phyloP scores from a whole-genome alignment of 202 grass and related monocot genomes.

The Setaria italica region DNA sequence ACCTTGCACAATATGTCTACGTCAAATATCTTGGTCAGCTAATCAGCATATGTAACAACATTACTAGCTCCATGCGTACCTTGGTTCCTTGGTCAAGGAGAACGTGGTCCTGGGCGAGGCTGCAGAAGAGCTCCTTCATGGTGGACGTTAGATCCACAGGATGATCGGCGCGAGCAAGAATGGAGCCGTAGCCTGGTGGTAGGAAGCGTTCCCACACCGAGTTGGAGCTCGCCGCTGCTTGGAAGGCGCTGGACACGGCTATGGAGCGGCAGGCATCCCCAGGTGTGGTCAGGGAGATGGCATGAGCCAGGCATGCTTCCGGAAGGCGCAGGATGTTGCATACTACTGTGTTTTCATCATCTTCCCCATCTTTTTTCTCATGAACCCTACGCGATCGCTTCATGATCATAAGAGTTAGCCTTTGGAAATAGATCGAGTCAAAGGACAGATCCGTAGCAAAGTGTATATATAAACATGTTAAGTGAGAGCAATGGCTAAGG shows the following conservation, averaged over 20 bases:
- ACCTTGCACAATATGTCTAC: no score
- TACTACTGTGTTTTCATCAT: no score
- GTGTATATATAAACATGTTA: no score
- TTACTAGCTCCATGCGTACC: conserved; percentile 5
- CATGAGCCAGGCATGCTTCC: conserved; percentile 45
- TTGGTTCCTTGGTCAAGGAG: conserved; percentile 45
- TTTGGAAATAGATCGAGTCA: not conserved
- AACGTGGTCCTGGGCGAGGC: conserved; percentile 41
- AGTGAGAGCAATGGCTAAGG: no score
- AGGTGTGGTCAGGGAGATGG: conserved; percentile 45
- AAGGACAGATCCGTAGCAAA: no score
- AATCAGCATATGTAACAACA: no score
- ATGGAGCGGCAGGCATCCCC: conserved; percentile 42
- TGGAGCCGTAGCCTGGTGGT: conserved; percentile 2
- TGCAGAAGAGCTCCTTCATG: conserved; percentile 51
- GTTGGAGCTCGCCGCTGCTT: conserved; percentile 38
- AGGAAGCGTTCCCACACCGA: conserved; percentile 51
- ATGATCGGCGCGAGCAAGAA: conserved; percentile 29
- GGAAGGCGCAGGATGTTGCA: conserved; percentile 29
- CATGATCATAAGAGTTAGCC: not conserved
- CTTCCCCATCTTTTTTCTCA: not conserved
- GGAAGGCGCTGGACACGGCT: conserved; percentile 38
- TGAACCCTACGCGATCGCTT: not conserved
- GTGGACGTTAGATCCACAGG: conserved; percentile 25
- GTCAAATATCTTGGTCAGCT: no score